A percentile compares a stretch with the other conserved stretches of the same genome.
Conservation (phyloP, 306 rosid genomes). For the Trichosanthes truncata region DNA sequence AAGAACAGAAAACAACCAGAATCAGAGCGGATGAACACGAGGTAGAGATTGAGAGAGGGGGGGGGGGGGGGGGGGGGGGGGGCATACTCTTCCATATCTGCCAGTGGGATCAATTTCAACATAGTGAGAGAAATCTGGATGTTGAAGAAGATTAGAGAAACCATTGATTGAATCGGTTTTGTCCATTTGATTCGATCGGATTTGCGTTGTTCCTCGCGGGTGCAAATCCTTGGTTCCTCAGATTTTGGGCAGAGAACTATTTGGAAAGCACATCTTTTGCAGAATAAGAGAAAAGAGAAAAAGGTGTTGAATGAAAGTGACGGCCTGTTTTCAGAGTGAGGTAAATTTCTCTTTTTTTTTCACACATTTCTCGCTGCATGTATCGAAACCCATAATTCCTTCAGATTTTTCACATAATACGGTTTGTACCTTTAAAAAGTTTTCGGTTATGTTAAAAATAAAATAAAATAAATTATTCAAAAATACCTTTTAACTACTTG, state of each 20-base stretch:
- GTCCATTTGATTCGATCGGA: neutral
- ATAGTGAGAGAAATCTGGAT: constrained; percentile 43
- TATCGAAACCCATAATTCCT: neutral
- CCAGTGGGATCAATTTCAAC: constrained; percentile 95
- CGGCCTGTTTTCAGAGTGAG: neutral
- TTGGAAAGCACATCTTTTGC: neutral
- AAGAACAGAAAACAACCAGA: constrained; percentile 12
- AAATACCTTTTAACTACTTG: too few relatives aligned
- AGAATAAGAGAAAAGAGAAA: neutral
- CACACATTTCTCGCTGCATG: neutral
- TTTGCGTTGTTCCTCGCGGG: neutral
- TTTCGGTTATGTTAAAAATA: neutral
- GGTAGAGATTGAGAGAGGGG: neutral
- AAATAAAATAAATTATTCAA: too few relatives aligned
- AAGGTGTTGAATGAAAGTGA: neutral
- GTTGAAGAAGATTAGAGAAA: neutral
- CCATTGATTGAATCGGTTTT: neutral
- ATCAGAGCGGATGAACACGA: neutral
- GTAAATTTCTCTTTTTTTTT: neutral
- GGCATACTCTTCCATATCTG: constrained; percentile 84
- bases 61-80: neutral
- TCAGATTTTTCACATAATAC: neutral
- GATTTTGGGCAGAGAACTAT: neutral
- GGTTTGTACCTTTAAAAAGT: neutral
- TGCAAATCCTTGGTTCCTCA: neutral